These are phyloP conservation scores for Sugiyamaella castrensis DNA, from an alignment of 1,139 yeast genomes.

Conservation along the genomic window DNA sequence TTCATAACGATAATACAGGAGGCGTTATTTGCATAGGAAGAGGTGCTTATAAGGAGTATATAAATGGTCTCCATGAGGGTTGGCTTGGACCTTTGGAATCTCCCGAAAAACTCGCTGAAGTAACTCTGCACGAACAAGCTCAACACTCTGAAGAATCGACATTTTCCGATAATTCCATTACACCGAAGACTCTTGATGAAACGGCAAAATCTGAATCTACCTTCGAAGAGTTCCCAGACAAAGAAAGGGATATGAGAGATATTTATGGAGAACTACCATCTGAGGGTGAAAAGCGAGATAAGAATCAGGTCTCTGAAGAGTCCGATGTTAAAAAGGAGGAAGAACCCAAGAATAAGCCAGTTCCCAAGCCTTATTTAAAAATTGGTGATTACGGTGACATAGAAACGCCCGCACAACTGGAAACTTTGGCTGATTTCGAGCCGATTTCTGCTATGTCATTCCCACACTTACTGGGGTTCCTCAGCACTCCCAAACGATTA, in stretches of 20 bases:
- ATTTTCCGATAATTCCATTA: constrained; percentile 3
- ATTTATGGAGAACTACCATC: constrained; percentile 23
- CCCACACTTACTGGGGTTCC: constrained; percentile 75
- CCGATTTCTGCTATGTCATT: constrained; percentile 72
- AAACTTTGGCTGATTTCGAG: constrained; percentile 37
- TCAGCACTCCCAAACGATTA: constrained; percentile 70
- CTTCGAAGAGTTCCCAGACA: constrained; percentile 27
- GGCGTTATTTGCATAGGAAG: constrained; percentile 93
- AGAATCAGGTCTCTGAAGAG: constrained; percentile 10
- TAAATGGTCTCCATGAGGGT: constrained; percentile 92
- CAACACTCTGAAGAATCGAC: too few species aligned
- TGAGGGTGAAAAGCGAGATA: constrained; percentile 13
- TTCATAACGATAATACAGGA: constrained; percentile 45
- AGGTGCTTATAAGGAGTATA: constrained; percentile 92
- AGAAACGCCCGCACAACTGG: constrained; percentile 60
- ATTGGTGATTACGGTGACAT: constrained; percentile 55
- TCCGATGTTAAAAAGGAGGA: constrained; percentile 40
- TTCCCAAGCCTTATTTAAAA: constrained; percentile 60
- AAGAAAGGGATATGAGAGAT: constrained; percentile 24
- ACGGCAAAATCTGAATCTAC: constrained; percentile 4
- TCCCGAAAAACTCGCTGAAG: constrained; percentile 14
- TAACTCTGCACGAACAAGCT: background rate
- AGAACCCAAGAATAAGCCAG: constrained; percentile 42
- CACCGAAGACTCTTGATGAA: constrained; percentile 13
- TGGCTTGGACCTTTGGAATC: constrained; percentile 77